These are phyloP conservation scores for Metarhizium brunneum DNA, from an alignment of 2,329 filamentous ascomycete genomes.

Conservation along the genomic window DNA sequence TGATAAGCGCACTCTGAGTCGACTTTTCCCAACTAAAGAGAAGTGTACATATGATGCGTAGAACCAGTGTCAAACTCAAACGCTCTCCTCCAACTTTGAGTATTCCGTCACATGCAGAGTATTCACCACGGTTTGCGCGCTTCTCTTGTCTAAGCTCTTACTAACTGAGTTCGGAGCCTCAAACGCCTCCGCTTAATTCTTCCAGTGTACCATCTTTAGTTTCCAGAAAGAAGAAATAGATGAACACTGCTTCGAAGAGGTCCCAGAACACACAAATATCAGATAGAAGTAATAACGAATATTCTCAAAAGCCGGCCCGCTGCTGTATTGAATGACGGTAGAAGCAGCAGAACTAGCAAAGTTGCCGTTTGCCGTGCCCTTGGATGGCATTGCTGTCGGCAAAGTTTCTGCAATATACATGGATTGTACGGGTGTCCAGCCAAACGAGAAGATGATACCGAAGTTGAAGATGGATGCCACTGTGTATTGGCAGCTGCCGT, in stretches of 20 bases:
- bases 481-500: conserved; percentile 31
- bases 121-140: conserved; percentile 32
- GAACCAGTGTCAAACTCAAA: background rate
- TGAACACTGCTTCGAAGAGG: conserved; percentile 28
- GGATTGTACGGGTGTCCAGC: conserved; percentile 38
- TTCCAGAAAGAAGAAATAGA: conserved; percentile 42
- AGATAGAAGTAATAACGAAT: conserved; percentile 37
- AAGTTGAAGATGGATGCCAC: conserved; percentile 43
- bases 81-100: conserved; percentile 14
- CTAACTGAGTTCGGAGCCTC: conserved; percentile 32
- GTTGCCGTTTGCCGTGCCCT: conserved; percentile 34
- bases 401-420: conserved; percentile 41
- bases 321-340: conserved; percentile 33
- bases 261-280: conserved; percentile 35
- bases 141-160: conserved; percentile 33
- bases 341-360: conserved; percentile 28
- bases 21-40: too few species aligned
- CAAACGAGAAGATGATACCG: conserved; percentile 39
- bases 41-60: too few species aligned
- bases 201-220: conserved; percentile 42
- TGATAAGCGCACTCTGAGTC: too few species aligned
- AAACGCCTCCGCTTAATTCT: conserved; percentile 43
- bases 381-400: conserved; percentile 33
- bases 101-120: conserved; percentile 21
- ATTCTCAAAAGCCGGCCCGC: conserved; percentile 30